A percentile compares a stretch with the other conserved stretches of the same genome.
These are phyloP conservation scores for Apiospora pterosperma DNA, from an alignment of 2,329 filamentous ascomycete species.

Conservation along the genomic window DNA sequence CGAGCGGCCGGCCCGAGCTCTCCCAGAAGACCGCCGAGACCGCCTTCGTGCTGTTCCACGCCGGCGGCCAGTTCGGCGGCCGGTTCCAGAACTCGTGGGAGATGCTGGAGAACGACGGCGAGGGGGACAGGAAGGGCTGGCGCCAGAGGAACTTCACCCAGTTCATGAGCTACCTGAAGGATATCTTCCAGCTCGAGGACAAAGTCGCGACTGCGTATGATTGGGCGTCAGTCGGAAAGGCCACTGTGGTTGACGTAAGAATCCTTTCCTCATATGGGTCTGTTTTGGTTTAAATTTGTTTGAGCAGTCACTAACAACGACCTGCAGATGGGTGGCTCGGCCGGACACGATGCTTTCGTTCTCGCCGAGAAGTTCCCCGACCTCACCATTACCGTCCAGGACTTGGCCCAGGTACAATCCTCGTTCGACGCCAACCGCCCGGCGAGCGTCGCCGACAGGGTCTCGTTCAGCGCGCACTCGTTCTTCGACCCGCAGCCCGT, in stretches of 20 bases:
- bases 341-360: conserved; percentile 36
- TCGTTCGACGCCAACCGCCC: conserved; percentile 33
- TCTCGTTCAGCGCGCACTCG: conserved; percentile 34
- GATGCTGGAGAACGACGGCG: conserved; percentile 36
- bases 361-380: conserved; percentile 38
- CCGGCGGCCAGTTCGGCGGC: conserved; percentile 24
- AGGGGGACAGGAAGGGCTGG: conserved; percentile 34
- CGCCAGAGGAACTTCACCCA: conserved; percentile 35
- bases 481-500: conserved; percentile 36
- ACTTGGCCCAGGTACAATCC: conserved; percentile 34
- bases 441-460: conserved; percentile 26
- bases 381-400: conserved; percentile 41
- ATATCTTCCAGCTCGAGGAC: conserved; percentile 34
- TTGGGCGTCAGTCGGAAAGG: conserved; percentile 32
- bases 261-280: conserved; percentile 2
- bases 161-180: conserved; percentile 37
- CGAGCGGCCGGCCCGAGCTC: conserved; percentile 25
- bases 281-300: not conserved
- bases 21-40: conserved; percentile 32
- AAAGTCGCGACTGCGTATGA: conserved; percentile 30
- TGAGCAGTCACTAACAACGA: not conserved
- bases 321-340: conserved; percentile 38
- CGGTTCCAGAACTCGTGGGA: conserved; percentile 33
- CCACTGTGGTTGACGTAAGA: conserved; percentile 38
- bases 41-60: conserved; percentile 33